phyloP scores from a whole-genome alignment of 495 filamentous ascomycete genomes.

The Hypoxylon rickii region DNA sequence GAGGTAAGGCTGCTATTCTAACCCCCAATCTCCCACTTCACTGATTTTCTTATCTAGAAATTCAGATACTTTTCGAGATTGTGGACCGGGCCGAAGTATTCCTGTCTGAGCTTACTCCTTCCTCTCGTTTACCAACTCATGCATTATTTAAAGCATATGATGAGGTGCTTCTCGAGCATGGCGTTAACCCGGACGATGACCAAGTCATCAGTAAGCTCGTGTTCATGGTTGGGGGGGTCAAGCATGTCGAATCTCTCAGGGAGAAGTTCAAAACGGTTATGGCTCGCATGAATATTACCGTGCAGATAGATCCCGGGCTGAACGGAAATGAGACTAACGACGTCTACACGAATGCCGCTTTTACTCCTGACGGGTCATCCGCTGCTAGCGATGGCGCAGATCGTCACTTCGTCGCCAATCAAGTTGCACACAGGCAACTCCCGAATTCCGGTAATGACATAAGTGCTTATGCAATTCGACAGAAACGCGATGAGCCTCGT shows the following conservation, averaged over 20 bases:
- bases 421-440: background rate
- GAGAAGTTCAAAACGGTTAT: conserved; percentile 70
- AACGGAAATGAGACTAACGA: conserved; percentile 24
- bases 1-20: conserved; percentile 54
- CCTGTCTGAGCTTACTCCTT: conserved; percentile 56
- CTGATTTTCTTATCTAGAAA: conserved; percentile 59
- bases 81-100: conserved; percentile 70
- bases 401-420: background rate
- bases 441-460: background rate
- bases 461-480: conserved; percentile 1
- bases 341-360: conserved; percentile 1
- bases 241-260: conserved; percentile 51
- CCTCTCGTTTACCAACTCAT: conserved; percentile 69
- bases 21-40: conserved; percentile 2
- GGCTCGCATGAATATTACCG: conserved; percentile 66
- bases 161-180: conserved; percentile 66
- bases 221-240: conserved; percentile 72
- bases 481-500: background rate
- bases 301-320: conserved; percentile 56
- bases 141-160: conserved; percentile 84
- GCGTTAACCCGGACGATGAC: conserved; percentile 71
- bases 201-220: conserved; percentile 75
- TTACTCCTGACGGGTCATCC: conserved; percentile 11
- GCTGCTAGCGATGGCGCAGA: conserved; percentile 6
- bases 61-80: conserved; percentile 77